Evolutionary conservation across 768 basidiomycete genomes (phyloP), one percentile per base, ranked within the genome.

Genomic region (Mycena vulgaris): DNA sequence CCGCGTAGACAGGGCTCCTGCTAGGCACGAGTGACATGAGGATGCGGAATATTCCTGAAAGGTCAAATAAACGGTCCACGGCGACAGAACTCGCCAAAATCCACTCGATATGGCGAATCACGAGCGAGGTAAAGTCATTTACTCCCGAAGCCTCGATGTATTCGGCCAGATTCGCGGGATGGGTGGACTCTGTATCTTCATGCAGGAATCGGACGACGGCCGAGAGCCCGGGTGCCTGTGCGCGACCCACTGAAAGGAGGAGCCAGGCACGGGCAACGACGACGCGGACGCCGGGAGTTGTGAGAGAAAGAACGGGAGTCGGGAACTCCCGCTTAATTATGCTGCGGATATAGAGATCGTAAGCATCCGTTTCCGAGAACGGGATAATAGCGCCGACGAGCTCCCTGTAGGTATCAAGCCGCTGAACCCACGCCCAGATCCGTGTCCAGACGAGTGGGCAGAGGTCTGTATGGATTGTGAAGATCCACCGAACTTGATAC

Each of bases 341-440:
- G 35, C 60, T 62, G 60, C 60, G 60, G 48, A 62, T 62, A 35
- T 62, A 62, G 49, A 62, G 39, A 62, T 48, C 51, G 60, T 62
- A 62, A 23, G 60, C 60, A 48, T 62, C 60, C 2, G 51, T 33
- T 62, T 62, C n/a, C 14, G 60, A 62, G 19, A 62, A 48, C 60
- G 60, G 60, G 39, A 62, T 62, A 23, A 62, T 37, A 39, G 48
- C 21, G 33, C 17, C 48, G 60, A 62, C 39, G 23, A 25, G 49
- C 60, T 62, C 47, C 23, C 30, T 62, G 60, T 49, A 51, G 60
- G n/a, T 28, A 25, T 49, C 60, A 21, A 51, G 60, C 25, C 35
- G 51, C 25, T 39, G 31, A 49, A 51, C 35, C 60, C 60, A 62
- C 31, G 33, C 28, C 60, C 60, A 62, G 27, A 62, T 62, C 4